Conservation (phyloP, 2,329 filamentous ascomycete genomes). For the Colletotrichum sp. region DNA sequence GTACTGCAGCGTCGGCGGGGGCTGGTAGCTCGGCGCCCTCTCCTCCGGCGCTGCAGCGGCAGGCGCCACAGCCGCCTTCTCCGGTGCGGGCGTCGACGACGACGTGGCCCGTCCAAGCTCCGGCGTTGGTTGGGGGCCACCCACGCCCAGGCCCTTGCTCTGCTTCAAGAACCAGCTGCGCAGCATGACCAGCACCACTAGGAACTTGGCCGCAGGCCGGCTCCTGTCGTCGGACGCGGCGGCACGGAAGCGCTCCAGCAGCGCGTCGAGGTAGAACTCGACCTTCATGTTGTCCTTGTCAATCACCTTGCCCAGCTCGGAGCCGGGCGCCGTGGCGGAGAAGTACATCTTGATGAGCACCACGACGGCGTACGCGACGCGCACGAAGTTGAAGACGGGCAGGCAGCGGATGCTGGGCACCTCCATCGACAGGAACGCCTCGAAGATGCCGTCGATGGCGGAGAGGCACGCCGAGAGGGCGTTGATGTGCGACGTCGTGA, state of each 20-base stretch:
- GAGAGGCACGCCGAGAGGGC: constrained; percentile 70
- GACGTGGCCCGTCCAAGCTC: background rate
- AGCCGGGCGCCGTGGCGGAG: constrained; percentile 66
- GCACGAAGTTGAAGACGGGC: constrained; percentile 74
- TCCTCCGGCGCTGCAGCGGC: background rate
- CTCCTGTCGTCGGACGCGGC: constrained; percentile 69
- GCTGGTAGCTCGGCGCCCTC: constrained; percentile 25
- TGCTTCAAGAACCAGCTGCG: constrained; percentile 71
- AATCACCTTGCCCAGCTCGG: constrained; percentile 73
- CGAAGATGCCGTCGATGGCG: constrained; percentile 70
- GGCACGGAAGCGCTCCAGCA: constrained; percentile 71
- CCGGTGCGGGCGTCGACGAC: background rate
- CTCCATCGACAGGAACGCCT: constrained; percentile 68
- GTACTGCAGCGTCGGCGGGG: constrained; percentile 25
- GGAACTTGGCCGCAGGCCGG: constrained; percentile 71
- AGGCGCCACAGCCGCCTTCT: background rate
- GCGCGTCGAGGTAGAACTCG: constrained; percentile 69
- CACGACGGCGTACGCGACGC: constrained; percentile 74
- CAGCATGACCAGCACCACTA: constrained; percentile 73
- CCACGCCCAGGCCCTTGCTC: constrained; percentile 30
- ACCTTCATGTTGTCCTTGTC: constrained; percentile 70
- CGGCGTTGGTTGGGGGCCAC: background rate
- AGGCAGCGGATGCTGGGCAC: constrained; percentile 64
- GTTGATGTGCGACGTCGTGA: constrained; percentile 67
- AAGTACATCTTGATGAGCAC: constrained; percentile 78